A percentile compares a stretch with the other conserved stretches of the same genome.
phyloP scores from a whole-genome alignment of 169 alveolate genomes.

The Plasmodium knowlesi region DNA sequence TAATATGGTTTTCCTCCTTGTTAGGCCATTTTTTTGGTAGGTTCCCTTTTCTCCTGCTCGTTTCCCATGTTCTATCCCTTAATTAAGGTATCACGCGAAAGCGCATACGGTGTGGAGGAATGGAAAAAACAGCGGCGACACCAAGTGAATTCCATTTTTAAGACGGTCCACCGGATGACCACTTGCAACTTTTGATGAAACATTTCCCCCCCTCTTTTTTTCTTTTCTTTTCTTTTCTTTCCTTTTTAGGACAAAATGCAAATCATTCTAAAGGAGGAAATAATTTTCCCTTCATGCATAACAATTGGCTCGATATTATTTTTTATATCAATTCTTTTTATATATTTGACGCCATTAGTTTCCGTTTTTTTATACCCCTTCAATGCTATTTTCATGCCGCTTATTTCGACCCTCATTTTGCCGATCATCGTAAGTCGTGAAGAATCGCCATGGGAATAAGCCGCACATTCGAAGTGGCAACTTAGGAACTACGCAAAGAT shows the following conservation, averaged over 20 bases:
- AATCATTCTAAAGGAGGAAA: slow-evolving; percentile 34
- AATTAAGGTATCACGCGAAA: slow-evolving; percentile 8
- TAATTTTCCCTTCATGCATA: slow-evolving; percentile 20
- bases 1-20: neutral
- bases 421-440: slow-evolving; percentile 19
- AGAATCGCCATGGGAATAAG: neutral
- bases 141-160: neutral
- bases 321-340: slow-evolving; percentile 45
- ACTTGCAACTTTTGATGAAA: neutral
- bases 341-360: slow-evolving; percentile 29
- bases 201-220: neutral
- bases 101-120: neutral
- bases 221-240: neutral
- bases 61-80: slow-evolving; percentile 30
- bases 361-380: slow-evolving; percentile 38
- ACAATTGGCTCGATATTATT: slow-evolving; percentile 13
- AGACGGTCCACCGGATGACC: neutral
- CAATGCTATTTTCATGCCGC: slow-evolving; percentile 50
- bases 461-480: neutral
- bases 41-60: slow-evolving; percentile 15
- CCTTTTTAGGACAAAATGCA: slow-evolving; percentile 10
- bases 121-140: neutral
- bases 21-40: slow-evolving; percentile 36
- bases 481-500: neutral
- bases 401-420: slow-evolving; percentile 44